These are phyloP conservation scores for Thraustochytrium striatum DNA, from an alignment of 352 stramenopile genomes.

Conservation along the genomic window DNA sequence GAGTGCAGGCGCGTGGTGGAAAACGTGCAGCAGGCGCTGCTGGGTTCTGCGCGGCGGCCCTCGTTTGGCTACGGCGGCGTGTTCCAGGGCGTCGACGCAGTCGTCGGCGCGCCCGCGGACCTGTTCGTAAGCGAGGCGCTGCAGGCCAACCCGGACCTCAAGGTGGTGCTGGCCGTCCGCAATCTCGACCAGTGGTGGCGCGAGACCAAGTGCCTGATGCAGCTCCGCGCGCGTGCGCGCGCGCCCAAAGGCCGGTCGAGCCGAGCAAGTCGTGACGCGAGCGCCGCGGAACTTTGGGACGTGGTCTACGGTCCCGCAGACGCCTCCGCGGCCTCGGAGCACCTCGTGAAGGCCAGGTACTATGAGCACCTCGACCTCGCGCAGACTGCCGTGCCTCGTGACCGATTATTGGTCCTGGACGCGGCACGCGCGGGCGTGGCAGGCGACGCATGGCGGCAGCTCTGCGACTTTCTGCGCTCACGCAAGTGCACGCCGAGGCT, in stretches of 20 bases:
- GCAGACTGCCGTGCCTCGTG: not conserved
- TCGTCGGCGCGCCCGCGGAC: constrained; percentile 21
- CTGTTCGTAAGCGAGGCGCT: constrained; percentile 11
- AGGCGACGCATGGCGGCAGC: constrained; percentile 24
- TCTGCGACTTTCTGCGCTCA: constrained; percentile 12
- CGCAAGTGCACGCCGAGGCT: constrained; percentile 17
- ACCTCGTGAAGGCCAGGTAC: constrained; percentile 21
- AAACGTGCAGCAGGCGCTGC: not conserved
- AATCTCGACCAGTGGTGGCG: constrained; percentile 33
- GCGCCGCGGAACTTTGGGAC: not conserved
- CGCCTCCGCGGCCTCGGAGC: not conserved
- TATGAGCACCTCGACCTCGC: constrained; percentile 9
- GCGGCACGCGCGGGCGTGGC: not conserved
- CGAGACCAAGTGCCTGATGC: constrained; percentile 6
- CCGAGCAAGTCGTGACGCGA: not conserved
- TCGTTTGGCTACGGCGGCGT: constrained; percentile 34
- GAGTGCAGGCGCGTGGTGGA: constrained; percentile 23
- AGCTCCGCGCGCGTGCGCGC: not conserved
- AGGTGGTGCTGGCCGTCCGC: constrained; percentile 14
- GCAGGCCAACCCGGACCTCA: constrained; percentile 12
- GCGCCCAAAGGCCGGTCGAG: not conserved
- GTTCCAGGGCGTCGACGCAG: constrained; percentile 29
- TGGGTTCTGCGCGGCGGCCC: not conserved
- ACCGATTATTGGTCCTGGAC: constrained; percentile 21
- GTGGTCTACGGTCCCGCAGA: constrained; percentile 23